Percentiles rank a stretch among this genome's conserved stretches.
phyloP scores from a whole-genome alignment of 1,284 basidiomycete species.

The Ceratobasidium sp. region DNA sequence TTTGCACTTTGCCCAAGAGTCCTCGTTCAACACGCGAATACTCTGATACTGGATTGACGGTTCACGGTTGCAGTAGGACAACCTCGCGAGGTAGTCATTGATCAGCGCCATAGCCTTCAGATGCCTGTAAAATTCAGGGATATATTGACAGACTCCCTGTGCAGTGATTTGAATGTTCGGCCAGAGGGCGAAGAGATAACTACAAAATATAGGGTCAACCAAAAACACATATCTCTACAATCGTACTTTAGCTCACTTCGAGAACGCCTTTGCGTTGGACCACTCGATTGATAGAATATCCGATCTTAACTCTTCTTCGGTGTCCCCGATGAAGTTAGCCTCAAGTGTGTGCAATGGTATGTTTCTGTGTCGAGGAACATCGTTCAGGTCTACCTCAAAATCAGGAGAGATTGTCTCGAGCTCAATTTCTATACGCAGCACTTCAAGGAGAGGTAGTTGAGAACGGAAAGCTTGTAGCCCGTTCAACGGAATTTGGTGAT shows the following conservation, averaged over 20 bases:
- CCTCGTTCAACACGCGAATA: background rate
- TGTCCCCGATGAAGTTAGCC: background rate
- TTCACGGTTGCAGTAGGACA: background rate
- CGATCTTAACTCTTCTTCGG: background rate
- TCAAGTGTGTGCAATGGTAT: conserved; percentile 2
- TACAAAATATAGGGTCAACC: background rate
- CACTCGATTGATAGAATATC: background rate
- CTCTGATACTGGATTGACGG: background rate
- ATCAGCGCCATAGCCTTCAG: too few relatives aligned
- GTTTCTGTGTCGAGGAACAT: background rate
- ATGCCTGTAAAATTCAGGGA: too few relatives aligned
- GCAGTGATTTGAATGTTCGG: background rate
- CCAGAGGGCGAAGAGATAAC: background rate
- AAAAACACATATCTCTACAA: background rate
- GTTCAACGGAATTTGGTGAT: background rate
- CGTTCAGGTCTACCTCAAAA: background rate
- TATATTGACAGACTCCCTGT: too few relatives aligned
- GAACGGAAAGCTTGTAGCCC: background rate
- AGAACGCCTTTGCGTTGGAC: background rate
- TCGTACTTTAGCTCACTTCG: background rate
- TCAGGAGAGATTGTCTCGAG: background rate
- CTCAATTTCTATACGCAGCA: background rate
- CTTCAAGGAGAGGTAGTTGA: background rate
- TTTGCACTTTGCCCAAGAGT: background rate
- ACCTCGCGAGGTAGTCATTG: background rate